These are phyloP conservation scores for Vachellia pachyceras DNA, from an alignment of 306 rosid genomes.

Conservation along the genomic window DNA sequence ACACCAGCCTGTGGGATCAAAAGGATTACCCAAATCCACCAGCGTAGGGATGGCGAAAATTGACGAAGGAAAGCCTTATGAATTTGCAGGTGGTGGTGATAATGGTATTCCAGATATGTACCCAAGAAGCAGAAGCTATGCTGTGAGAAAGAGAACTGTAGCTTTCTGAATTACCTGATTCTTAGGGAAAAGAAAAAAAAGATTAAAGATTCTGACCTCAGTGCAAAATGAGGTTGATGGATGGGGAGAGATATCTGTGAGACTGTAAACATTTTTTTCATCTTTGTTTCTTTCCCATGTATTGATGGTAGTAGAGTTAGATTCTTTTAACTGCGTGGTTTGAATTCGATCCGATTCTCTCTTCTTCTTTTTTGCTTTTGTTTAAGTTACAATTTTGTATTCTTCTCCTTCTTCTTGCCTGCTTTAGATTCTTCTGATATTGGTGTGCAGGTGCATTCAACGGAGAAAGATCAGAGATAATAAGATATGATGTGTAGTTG, in stretches of 20 bases:
- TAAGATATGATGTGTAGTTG: background rate
- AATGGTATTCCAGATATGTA: slow-evolving; percentile 31
- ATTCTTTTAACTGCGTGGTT: background rate
- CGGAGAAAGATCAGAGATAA: background rate
- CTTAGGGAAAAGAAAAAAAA: background rate
- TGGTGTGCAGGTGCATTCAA: background rate
- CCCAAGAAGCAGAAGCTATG: slow-evolving; percentile 77
- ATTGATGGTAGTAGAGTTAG: background rate
- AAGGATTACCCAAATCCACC: slow-evolving; percentile 58
- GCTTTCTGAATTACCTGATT: slow-evolving; percentile 22
- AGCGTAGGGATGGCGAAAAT: slow-evolving; percentile 81
- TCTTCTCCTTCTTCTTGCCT: background rate
- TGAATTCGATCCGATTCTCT: background rate
- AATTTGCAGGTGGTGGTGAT: slow-evolving; percentile 38
- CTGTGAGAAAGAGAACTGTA: slow-evolving; percentile 47
- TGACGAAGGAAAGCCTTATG: slow-evolving; percentile 66
- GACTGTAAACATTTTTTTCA: background rate
- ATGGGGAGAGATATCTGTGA: background rate
- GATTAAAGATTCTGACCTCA: background rate
- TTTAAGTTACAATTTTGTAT: background rate
- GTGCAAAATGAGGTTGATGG: background rate
- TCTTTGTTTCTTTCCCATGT: too few relatives aligned
- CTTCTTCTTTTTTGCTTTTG: background rate
- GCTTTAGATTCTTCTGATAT: background rate
- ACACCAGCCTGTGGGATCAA: slow-evolving; percentile 25